These are phyloP conservation scores for Malus domestica DNA, from an alignment of 306 rosid genomes.

Conservation along the genomic window ASM211411v1 NC_041800.1:17226501-17227000, in stretches of 20 bases:
- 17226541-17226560: background rate
- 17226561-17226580: background rate
- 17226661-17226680: background rate
- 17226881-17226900: background rate
- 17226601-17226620: background rate
- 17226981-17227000: slow-evolving; percentile 85
- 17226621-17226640: background rate
- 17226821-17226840: background rate
- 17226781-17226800: background rate
- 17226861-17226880: background rate
- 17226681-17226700: background rate
- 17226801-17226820: background rate
- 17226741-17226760: no score
- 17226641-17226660: background rate
- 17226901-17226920: background rate
- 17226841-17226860: background rate
- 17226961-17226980: slow-evolving; percentile 89
- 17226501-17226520: background rate
- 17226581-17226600: background rate
- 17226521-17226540: background rate
- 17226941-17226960: slow-evolving; percentile 65
- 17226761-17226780: no score
- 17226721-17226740: no score
- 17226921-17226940: slow-evolving; percentile 86
- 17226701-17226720: background rate